Evolutionary conservation across 805 yeast species (phyloP).

Genomic region (Sugiyamaella smithiae): DNA sequence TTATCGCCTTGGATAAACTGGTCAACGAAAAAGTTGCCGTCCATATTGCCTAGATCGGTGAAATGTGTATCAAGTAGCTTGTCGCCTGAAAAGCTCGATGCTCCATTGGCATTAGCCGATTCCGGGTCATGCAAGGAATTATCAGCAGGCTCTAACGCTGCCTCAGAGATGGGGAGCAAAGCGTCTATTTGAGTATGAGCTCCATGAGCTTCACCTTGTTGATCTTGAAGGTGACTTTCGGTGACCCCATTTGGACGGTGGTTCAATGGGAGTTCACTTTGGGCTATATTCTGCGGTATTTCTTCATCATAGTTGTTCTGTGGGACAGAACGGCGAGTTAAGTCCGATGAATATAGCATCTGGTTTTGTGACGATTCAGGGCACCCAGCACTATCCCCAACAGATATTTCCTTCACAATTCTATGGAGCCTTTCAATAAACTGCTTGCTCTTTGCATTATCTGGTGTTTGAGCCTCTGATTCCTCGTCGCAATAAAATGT

Average conservation of each 20-base stretch:
- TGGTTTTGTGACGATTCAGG: background rate
- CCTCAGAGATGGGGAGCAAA: no score
- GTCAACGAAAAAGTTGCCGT: background rate
- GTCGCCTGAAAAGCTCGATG: background rate
- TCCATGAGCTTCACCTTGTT: no score
- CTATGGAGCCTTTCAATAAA: constrained; percentile 10
- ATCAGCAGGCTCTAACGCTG: no score
- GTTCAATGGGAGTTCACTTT: background rate
- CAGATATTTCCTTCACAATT: constrained; percentile 9
- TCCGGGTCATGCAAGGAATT: no score
- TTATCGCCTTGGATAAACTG: background rate
- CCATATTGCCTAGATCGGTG: no score
- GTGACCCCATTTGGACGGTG: background rate
- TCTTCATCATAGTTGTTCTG: no score
- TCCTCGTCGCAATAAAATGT: background rate
- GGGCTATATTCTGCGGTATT: no score
- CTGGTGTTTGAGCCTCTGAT: background rate
- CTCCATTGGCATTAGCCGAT: no score
- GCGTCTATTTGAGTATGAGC: no score
- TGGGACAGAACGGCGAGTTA: no score
- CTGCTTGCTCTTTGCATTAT: background rate
- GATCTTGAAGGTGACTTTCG: background rate
- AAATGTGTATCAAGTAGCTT: no score
- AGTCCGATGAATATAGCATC: background rate
- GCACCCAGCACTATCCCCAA: background rate